Evolutionary conservation across 345 rosid species (phyloP), one percentile per base, ranked within the genome.

Genomic region (Gossypium raimondii): DNA sequence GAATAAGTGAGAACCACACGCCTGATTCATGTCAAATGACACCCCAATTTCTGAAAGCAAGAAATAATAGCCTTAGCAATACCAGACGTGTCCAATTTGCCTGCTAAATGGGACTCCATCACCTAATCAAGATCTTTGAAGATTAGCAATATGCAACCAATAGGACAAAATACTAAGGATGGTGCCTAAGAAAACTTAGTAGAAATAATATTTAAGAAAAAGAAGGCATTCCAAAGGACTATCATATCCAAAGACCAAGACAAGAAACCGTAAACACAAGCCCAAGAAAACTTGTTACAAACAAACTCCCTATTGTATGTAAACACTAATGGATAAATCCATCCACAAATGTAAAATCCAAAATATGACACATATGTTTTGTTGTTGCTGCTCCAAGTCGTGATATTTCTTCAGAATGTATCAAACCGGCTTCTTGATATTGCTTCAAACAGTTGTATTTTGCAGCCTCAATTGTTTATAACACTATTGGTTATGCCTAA

Each of bases 51-150:
- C 81, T 91, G 86, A 82, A 95, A 95, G 87, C 97, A 93, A 75
- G 98, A 87, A 65, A 95, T 89, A 17, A 93, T 96, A 70, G 97
- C 98, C 88, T 93, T 91, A 47, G 99, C 98, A 60, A 98, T 93
- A 72, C 98, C 98, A 3, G 97, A 95, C n/a, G 89, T 86, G 84
- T 95, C 98, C 87, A 90, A 50, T 84, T 95, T 95, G 55, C 92
- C 76, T 72, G 98, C 78, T 84, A 93, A 97, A 82, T 95, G 98
- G 74, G 99, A 95, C 80, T 95, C 98, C 97, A 90, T 81, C 78
- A 93, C 99, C 99, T 95, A 25, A 50, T 29, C 59, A 64, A 47
- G 56, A 45, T 48, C 10, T 9, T 11, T 4, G 61, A 70, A 70
- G 62, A 29, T 55, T 11, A 68, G 18, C 44, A 68, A 3, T 50